Evolutionary conservation across 352 stramenopile genomes (phyloP), one percentile per base, ranked within the genome.

Genomic region (Phytopythium delawarense): DNA sequence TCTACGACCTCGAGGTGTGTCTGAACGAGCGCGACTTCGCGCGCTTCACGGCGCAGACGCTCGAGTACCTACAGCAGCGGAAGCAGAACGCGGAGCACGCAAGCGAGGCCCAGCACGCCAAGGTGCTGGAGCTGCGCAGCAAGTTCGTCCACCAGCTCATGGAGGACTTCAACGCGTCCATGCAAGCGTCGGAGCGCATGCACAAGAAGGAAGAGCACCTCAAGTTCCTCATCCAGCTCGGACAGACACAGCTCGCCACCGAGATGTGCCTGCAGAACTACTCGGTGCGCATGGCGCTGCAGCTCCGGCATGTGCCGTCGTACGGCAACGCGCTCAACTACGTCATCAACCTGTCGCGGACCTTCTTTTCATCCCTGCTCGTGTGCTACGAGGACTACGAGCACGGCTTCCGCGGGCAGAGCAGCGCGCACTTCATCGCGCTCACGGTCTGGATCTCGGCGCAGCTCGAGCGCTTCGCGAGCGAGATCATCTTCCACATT

Each of bases 241-340:
- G 77, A 9, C 72, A 92, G 40, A 80, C 84, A 7, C 63, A 81
- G 7, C 53, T 91, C 2, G 85, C 83, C 13, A 90, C 85, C 0
- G 74, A 92, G 50, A 91, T 94, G 79, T 94, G 85, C 62, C 65
- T 94, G 32, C 75, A 91, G 50, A 91, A 90, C 64, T 94, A 94
- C 61, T 88, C 81, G 4, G 80, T 88, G 32, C 81, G 79, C 37
- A 91, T 94, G 20, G 82, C 81, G 1, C 62, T 91, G 30, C 83
- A 94, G 50, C 67, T 94, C 39, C 81, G 83, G 4, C 77, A 89
- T 25, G 84, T 94, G 2, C 81, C 80, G 30, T 89, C 81, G 21
- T 84, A 85, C 35, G 85, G 85, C 12, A 89, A 90, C 60, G 66
- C 75, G 23, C 75, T 92, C 48, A 87, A 88, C 63, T 94, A 91